These are phyloP conservation scores for Remersonia thermophila DNA, from an alignment of 2,329 filamentous ascomycete species.

Conservation along the genomic window DNA sequence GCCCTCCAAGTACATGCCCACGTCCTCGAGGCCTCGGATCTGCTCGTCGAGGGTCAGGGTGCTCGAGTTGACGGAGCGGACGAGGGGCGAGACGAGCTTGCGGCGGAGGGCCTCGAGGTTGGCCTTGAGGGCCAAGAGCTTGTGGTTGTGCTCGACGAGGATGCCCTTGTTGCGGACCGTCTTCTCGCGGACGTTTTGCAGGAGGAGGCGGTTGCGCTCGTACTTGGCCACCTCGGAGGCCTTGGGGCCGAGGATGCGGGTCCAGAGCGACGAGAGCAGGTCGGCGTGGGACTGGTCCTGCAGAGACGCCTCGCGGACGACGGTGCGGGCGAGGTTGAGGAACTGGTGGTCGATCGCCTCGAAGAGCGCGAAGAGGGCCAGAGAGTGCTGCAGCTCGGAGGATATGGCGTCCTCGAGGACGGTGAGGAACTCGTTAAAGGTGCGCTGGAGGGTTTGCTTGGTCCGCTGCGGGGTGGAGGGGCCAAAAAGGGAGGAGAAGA, in stretches of 20 bases:
- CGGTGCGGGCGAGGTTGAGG: slow-evolving; percentile 71
- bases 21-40: slow-evolving; percentile 68
- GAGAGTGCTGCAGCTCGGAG: slow-evolving; percentile 67
- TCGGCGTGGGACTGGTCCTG: slow-evolving; percentile 75
- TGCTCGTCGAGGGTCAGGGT: slow-evolving; percentile 73
- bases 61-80: slow-evolving; percentile 55
- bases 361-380: slow-evolving; percentile 77
- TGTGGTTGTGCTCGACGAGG: slow-evolving; percentile 75
- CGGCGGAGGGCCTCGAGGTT: slow-evolving; percentile 74
- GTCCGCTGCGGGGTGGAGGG: slow-evolving; percentile 71
- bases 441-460: slow-evolving; percentile 66
- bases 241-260: slow-evolving; percentile 66
- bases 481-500: slow-evolving; percentile 66
- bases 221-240: slow-evolving; percentile 72
- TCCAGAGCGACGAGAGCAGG: slow-evolving; percentile 75
- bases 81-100: slow-evolving; percentile 74
- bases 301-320: slow-evolving; percentile 68
- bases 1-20: slow-evolving; percentile 63
- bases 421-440: slow-evolving; percentile 75
- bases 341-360: slow-evolving; percentile 86
- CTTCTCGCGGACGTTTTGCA: slow-evolving; percentile 66
- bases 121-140: slow-evolving; percentile 70
- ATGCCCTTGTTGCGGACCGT: slow-evolving; percentile 81
- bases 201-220: slow-evolving; percentile 73
- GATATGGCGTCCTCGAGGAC: slow-evolving; percentile 84